Base-by-base conservation (phyloP, 1,139 yeast species). In the Lodderomyces elongisporus region DNA sequence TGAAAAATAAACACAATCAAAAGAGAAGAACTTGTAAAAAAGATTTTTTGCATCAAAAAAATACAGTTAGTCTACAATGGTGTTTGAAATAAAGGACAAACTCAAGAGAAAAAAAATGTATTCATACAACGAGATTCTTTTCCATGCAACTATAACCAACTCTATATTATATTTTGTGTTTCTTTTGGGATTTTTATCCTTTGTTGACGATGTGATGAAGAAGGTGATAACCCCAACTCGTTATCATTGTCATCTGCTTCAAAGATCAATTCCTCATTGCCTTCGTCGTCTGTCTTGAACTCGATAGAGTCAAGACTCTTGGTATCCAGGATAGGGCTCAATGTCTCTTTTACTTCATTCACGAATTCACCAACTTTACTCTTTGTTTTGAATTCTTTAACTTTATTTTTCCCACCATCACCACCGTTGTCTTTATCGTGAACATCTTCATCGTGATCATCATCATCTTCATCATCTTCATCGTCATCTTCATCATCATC, bases 241-340 rank as follows among this genome's bases (percentile, higher is more conserved):
- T 8, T 25, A 20, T 9, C 14, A 35, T 53, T 36, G 27, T 45
- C 43, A 24, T 49, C 38, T 28, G 21, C 21, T 29, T 62, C 65
- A 42, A 63, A 63, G 9, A 63, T 61, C 66, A 63, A 59, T 28
- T 60, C 65, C 30, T 59, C 59, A 36, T 58, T 53, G 34, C 37
- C 41, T 14, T 39, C 43, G 17, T 43, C 39, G 35, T 21, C 21
- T 9, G 15, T 17, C n/a, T 17, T 17, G 4, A 21, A 15, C 15
- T 29, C 22, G 10, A 20, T 20, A 8, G 22, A 20, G 9, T 20
- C 22, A 20, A 20, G 10, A 7, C 9, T 8, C 10, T 20, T 20
- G 22, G 7, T 20, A 10, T 20, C 22, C 9, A 8, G 22, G 22
- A 20, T 20, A 10, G 22, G 22, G 22, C 7, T 7, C 10, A 8